Evolutionary conservation across 2,329 filamentous ascomycete genomes (phyloP), one percentile per base, ranked within the genome.

Genomic region (Teratosphaeria zuluensis): DNA sequence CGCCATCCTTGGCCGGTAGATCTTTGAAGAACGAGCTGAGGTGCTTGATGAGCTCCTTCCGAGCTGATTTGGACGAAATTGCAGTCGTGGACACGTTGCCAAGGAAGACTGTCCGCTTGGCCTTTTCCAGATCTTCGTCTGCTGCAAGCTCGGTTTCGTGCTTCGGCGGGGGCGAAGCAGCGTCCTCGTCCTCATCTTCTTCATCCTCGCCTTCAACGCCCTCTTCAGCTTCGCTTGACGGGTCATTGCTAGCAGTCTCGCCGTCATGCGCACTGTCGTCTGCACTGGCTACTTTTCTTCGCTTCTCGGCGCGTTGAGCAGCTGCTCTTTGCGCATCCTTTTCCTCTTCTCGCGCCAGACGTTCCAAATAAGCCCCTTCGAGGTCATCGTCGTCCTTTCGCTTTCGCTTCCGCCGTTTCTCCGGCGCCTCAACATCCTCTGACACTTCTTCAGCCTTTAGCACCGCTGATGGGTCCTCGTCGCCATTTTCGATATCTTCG

Each of bases 71-170:
- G 31, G 88, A 91, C 54, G 85, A 88, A 68, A 97, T 90, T 51
- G 90, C 90, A 56, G 87, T 80, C 24, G 83, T 86, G 14, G 91
- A 91, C 53, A 99, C 90, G 69, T 99, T 99, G 68, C 89, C 88
- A 12, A 99, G 78, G 75, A 97, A 99, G 51, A 97, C 85, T 6
- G 94, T 99, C 58, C 94, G 88, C 59, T 84, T 83, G 8, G 92
- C 89, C 77, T 95, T 96, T 59, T 95, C 89, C 2, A 95, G 68
- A 63, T 95, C 89, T 24, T 76, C 74, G 56, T 73, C 71, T 56
- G 74, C 75, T 48, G 70, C 69, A 14, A 67, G 65, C 60, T 75
- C 60, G 66, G 77, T 73, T 80, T 84, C 75, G 77, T 81, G 71
- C 75, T 76, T 71, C 4, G 77, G 78, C 9, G 80, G 84, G 69